Percentiles rank a stretch among this genome's conserved stretches.
Conservation (phyloP, 495 filamentous ascomycete genomes). For the Pseudevernia furfuracea region DNA sequence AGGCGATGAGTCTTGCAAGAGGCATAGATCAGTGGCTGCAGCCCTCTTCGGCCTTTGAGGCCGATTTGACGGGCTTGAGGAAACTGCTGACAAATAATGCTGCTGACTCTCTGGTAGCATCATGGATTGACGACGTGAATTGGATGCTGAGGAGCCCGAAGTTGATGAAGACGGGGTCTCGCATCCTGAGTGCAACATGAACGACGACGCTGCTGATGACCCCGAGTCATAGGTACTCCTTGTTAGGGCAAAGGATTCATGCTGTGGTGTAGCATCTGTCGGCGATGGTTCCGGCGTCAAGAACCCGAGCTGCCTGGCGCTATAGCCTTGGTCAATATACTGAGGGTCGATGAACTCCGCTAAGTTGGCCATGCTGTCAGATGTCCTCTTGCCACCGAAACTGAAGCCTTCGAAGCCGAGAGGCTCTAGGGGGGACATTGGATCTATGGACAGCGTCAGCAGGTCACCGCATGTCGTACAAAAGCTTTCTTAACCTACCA, state of each 20-base stretch:
- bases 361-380: not conserved
- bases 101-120: constrained; percentile 5
- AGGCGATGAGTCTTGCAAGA: not conserved
- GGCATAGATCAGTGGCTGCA: constrained; percentile 3
- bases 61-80: not conserved
- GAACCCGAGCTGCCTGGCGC: not conserved
- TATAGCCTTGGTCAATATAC: constrained; percentile 4
- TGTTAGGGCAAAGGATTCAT: not conserved
- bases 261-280: not conserved
- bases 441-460: not conserved
- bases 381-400: not conserved
- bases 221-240: not conserved
- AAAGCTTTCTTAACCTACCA: not conserved
- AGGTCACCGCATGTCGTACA: not conserved
- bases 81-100: constrained; percentile 7
- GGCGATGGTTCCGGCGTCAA: not conserved
- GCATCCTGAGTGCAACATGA: constrained; percentile 2
- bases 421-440: not conserved
- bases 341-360: constrained; percentile 10
- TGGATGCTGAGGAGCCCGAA: constrained; percentile 5
- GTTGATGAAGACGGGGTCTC: constrained; percentile 2
- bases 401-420: not conserved
- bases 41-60: not conserved
- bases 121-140: constrained; percentile 16
- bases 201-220: constrained; percentile 9